Evolutionary conservation across 78 protist genomes (phyloP), one percentile per base, ranked within the genome.

Genomic region (Planoprotostelium fungivorum): DNA sequence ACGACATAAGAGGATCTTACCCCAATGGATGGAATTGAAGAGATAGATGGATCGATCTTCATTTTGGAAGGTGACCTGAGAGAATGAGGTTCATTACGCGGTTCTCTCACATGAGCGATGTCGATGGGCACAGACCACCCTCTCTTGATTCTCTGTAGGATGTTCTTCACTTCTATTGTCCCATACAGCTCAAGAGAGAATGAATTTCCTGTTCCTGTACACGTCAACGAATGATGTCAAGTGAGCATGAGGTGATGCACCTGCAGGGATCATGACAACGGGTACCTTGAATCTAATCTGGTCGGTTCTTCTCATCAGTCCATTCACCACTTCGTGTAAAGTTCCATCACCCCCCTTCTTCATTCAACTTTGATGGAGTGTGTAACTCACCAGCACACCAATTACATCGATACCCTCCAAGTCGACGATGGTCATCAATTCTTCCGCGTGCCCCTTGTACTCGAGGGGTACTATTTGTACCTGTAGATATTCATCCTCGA

Each of bases 281-380:
- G 90, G 93, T 84, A 92, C 89, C 38, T 84, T 86, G 35, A 88
- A 90, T 35, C 94, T 29, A 23, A 89, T 37, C 10, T 92, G 90
- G 38, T 89, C 91, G 28, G 87, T 92, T 86, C 94, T 85, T 84
- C 85, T 92, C 95, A 93, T 93, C 37, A 93, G 88, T 83, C 95
- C 95, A 29, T 93, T 93, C 38, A 93, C 90, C 1, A 90, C 92
- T 35, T 93, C 95, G 37, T 93, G 95, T 25, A 93, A 88, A 0
- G 93, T 90, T 36, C 95, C 95, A 29, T 93, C 95, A 38, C 95
- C 95, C 35, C 95, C n/a, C n/a, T n/a, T n/a, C n/a, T n/a, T n/a
- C n/a, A n/a, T n/a, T n/a, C n/a, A n/a, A n/a, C n/a, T n/a, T n/a
- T n/a, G n/a, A n/a, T n/a, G n/a, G n/a, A n/a, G n/a, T n/a, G n/a